These are phyloP conservation scores for Chalaropsis thielavioides DNA, from an alignment of 2,329 filamentous ascomycete genomes.

Conservation along the genomic window DNA sequence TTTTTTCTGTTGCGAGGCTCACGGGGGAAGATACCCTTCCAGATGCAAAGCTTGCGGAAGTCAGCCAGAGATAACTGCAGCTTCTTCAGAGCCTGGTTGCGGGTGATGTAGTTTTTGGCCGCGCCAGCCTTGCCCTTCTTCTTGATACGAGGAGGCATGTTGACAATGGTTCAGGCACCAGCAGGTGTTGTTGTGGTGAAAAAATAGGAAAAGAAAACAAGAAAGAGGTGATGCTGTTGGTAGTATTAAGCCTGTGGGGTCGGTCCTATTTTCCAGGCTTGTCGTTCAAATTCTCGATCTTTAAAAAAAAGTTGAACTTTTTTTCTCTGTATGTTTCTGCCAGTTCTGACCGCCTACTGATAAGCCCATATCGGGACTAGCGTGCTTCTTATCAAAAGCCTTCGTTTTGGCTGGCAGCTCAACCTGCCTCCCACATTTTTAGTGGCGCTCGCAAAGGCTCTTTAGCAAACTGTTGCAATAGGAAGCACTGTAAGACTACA, in stretches of 20 bases:
- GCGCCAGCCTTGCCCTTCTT: conserved; percentile 86
- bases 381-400: conserved; percentile 9
- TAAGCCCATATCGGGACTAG: conserved; percentile 13
- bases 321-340: conserved; percentile 18
- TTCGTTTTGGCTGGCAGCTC: conserved; percentile 1
- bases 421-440: neutral
- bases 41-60: conserved; percentile 96
- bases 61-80: conserved; percentile 93
- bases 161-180: neutral
- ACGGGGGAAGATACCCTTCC: conserved; percentile 97
- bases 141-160: conserved; percentile 59
- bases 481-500: neutral
- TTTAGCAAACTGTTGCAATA: neutral
- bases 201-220: conserved; percentile 10
- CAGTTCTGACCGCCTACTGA: conserved; percentile 16
- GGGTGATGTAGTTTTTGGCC: conserved; percentile 96
- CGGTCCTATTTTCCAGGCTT: conserved; percentile 17
- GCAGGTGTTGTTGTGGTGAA: neutral
- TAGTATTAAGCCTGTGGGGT: conserved; percentile 11
- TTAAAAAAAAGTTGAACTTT: conserved; percentile 24
- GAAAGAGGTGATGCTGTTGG: conserved; percentile 2
- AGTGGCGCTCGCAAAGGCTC: neutral
- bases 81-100: conserved; percentile 93
- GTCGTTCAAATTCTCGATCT: conserved; percentile 14
- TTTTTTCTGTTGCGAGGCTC: conserved; percentile 97